Percentiles rank a stretch among this genome's conserved stretches.
These are phyloP conservation scores for Pseudoperonospora humuli DNA, from an alignment of 352 stramenopile species.

Conservation along the genomic window DNA sequence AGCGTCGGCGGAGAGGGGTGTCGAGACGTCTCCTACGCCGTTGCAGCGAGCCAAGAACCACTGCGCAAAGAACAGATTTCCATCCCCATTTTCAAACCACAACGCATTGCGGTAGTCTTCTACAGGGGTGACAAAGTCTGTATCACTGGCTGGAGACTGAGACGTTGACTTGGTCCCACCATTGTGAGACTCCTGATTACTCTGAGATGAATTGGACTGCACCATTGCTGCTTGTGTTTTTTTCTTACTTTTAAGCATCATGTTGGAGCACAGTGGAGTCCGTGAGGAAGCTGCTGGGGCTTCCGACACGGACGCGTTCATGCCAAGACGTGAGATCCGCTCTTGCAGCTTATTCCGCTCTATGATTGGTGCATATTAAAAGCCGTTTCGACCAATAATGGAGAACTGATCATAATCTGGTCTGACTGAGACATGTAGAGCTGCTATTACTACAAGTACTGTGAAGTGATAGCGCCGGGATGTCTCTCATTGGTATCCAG, in stretches of 20 bases:
- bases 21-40: constrained; percentile 27
- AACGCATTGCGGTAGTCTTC: constrained; percentile 26
- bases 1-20: constrained; percentile 19
- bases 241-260: constrained; percentile 1
- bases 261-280: background rate
- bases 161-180: constrained; percentile 1
- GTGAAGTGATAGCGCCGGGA: too few relatives aligned
- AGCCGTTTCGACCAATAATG: too few relatives aligned
- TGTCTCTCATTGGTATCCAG: too few relatives aligned
- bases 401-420: too few relatives aligned
- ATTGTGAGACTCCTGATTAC: constrained; percentile 19
- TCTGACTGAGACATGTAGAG: too few relatives aligned
- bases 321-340: constrained; percentile 7
- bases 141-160: background rate
- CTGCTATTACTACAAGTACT: too few relatives aligned
- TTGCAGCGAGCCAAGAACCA: constrained; percentile 54
- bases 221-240: background rate
- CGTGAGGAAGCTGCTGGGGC: background rate
- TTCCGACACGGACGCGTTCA: constrained; percentile 17
- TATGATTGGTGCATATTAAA: constrained; percentile 21
- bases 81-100: constrained; percentile 41
- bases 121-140: background rate
- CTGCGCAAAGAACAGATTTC: constrained; percentile 42
- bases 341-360: too few relatives aligned
- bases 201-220: constrained; percentile 4